phyloP scores from a whole-genome alignment of 805 yeast genomes.

The Wickerhamiella hasegawae region DNA sequence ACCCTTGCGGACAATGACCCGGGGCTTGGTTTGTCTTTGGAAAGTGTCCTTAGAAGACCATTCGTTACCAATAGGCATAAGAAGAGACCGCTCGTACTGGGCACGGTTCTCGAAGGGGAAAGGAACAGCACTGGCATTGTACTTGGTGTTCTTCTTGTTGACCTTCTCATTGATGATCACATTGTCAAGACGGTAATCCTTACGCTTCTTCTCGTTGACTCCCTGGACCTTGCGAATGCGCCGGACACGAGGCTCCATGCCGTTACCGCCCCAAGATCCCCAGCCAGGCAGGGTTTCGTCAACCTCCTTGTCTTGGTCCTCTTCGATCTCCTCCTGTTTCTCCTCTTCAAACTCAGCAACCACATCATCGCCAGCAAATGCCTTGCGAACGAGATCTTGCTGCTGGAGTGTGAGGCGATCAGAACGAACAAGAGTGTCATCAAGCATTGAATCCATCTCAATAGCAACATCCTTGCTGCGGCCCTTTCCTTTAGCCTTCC shows the following conservation, averaged over 20 bases:
- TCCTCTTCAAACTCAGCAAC: constrained; percentile 66
- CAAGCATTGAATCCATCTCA: constrained; percentile 11
- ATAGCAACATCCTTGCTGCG: constrained; percentile 12
- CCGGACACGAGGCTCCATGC: constrained; percentile 33
- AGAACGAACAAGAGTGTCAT: constrained; percentile 11
- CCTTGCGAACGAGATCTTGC: constrained; percentile 65
- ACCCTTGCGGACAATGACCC: constrained; percentile 75
- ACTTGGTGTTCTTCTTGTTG: constrained; percentile 71
- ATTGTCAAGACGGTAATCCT: constrained; percentile 56
- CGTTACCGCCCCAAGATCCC: constrained; percentile 92
- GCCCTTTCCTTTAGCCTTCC: constrained; percentile 23
- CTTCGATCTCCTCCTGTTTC: constrained; percentile 45
- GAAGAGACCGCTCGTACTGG: constrained; percentile 83
- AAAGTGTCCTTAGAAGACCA: constrained; percentile 84
- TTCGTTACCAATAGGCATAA: constrained; percentile 95
- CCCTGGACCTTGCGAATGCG: constrained; percentile 65
- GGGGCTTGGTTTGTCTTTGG: constrained; percentile 79
- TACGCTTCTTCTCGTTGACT: constrained; percentile 55
- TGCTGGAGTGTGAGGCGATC: constrained; percentile 17
- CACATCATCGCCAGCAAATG: constrained; percentile 96
- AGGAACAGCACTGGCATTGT: constrained; percentile 81
- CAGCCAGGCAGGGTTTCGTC: constrained; percentile 89
- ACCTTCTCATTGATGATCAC: constrained; percentile 83
- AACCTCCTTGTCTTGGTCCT: constrained; percentile 77
- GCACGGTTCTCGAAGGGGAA: constrained; percentile 87